Evolutionary conservation across 495 filamentous ascomycete species (phyloP), one percentile per base, ranked within the genome.

Genomic region (Monascus purpureus): DNA sequence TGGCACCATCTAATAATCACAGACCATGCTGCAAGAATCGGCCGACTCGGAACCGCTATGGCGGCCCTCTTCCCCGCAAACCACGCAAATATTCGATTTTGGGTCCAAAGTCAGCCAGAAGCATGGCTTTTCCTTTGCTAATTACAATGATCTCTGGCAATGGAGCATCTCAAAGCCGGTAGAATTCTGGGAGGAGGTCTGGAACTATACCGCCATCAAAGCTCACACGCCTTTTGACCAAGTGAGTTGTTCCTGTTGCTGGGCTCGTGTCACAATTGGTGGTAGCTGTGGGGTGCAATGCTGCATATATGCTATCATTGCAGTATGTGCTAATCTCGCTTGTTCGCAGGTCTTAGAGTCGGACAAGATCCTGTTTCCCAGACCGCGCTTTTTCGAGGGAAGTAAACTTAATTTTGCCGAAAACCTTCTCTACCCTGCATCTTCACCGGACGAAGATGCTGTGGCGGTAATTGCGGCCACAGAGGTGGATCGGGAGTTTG

Each of bases 391-490:
- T 63, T 97, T 93, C 49, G 51, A 70, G 25, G 80, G 77, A 5
- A 73, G 80, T 13, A 73, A 58, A 28, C 59, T 93, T 34, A 95
- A 95, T 47, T 93, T 93, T 51, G 84, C 86, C 14, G 82, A 93
- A 59, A 95, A 95, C 53, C 66, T 95, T 18, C 69, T 95, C 5
- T 93, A 73, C 48, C 85, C 87, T 4, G 55, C 62, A 9, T 64
- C 63, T 26, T 49, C 66, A 13, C 71, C 73, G 15, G 57, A 71
- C 37, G 70, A 75, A 29, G 58, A 73, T 33, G 50, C 54, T 2
- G 44, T 65, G 13, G 83, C 82, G 14, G 59, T 87, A 15, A 75
- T 90, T 42, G 76, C 73, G 23, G 82, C 67, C 4, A 87, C 81
- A 8, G 83, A 92, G 54, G 68, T 65, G 5, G 60, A 61, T 15